phyloP scores from a whole-genome alignment of 805 yeast species.

The Wickerhamiella sorbophila region DNA sequence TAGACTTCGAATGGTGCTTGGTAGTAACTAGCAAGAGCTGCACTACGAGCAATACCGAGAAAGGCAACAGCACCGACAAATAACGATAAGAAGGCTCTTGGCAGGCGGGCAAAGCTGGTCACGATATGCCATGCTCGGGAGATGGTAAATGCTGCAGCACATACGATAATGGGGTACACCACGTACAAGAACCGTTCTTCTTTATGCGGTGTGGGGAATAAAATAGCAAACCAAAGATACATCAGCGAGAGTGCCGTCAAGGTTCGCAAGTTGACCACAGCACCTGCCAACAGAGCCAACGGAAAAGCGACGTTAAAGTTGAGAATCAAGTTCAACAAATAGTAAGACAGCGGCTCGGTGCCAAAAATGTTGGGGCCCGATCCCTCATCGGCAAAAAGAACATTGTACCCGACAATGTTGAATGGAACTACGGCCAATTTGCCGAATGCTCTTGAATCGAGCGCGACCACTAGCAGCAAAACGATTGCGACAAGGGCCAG shows the following conservation, averaged over 20 bases:
- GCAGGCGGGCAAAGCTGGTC: constrained; percentile 5
- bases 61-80: constrained; percentile 12
- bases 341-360: constrained; percentile 63
- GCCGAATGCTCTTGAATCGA: constrained; percentile 42
- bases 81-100: constrained; percentile 1
- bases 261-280: constrained; percentile 5
- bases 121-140: constrained; percentile 11
- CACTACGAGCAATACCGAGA: constrained; percentile 37
- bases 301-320: constrained; percentile 49
- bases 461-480: constrained; percentile 21
- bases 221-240: constrained; percentile 50
- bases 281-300: constrained; percentile 12
- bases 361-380: constrained; percentile 90
- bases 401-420: constrained; percentile 75
- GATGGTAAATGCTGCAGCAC: constrained; percentile 45
- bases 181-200: constrained; percentile 89
- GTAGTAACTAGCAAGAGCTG: constrained; percentile 52
- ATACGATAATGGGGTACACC: constrained; percentile 52
- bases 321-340: constrained; percentile 48
- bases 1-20: constrained; percentile 57
- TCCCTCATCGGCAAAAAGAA: constrained; percentile 45
- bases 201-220: constrained; percentile 71
- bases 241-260: constrained; percentile 33
- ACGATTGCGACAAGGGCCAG: constrained; percentile 1
- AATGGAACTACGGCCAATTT: constrained; percentile 55